Conservation (phyloP, 2,329 filamentous ascomycete species). For the Aspergillus calidoustus region DNA sequence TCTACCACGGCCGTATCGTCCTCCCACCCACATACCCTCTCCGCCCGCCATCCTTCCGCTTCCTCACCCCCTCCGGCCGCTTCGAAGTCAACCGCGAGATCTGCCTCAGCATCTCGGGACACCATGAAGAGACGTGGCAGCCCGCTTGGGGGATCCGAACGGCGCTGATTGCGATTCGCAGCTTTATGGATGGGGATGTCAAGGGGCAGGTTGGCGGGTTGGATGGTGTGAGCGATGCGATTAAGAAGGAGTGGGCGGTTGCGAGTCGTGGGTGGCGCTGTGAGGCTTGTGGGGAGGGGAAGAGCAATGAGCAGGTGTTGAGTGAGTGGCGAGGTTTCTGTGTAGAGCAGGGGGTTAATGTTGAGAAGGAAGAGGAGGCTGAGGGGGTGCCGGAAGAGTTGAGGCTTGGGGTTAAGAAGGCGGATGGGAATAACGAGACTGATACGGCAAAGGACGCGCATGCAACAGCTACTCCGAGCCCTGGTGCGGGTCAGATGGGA, state of each 20-base stretch:
- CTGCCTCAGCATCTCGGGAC: constrained; percentile 88
- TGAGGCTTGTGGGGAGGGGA: constrained; percentile 67
- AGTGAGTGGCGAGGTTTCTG: constrained; percentile 67
- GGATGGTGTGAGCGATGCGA: constrained; percentile 68
- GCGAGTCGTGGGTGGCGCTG: constrained; percentile 72
- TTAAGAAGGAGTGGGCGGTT: constrained; percentile 70
- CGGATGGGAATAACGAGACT: not conserved
- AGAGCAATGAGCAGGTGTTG: constrained; percentile 69
- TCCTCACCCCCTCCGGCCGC: constrained; percentile 85
- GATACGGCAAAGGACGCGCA: not conserved
- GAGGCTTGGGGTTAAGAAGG: constrained; percentile 9
- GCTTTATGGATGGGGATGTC: constrained; percentile 91
- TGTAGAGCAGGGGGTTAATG: constrained; percentile 35
- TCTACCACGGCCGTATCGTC: constrained; percentile 95
- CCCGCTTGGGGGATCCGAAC: constrained; percentile 96
- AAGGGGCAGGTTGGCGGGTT: constrained; percentile 89
- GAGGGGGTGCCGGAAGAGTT: constrained; percentile 43
- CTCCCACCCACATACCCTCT: constrained; percentile 89
- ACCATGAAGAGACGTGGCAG: constrained; percentile 99
- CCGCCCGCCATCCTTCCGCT: constrained; percentile 92
- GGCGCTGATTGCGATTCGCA: constrained; percentile 76
- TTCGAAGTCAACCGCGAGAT: constrained; percentile 98
- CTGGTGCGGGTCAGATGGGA: not conserved
- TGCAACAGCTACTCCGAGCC: too few relatives aligned
- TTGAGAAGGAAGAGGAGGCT: constrained; percentile 48